A percentile compares a stretch with the other conserved stretches of the same genome.
These are phyloP conservation scores for Cubamyces sp. DNA, from an alignment of 768 basidiomycete species.

Conservation along the genomic window DNA sequence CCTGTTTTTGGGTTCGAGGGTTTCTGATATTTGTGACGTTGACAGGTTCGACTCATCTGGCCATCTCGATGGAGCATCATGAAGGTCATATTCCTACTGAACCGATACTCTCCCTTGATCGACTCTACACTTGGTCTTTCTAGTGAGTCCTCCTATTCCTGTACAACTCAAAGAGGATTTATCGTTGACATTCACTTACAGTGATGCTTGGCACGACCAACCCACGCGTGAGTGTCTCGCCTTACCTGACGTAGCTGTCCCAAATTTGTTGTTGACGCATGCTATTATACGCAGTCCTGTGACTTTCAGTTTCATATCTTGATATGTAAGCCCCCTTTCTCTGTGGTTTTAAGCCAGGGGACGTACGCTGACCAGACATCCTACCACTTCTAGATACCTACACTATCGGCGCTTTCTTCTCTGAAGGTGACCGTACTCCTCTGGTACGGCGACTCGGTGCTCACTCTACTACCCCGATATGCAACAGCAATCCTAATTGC, in stretches of 20 bases:
- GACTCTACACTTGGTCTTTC: background rate
- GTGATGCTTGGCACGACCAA: background rate
- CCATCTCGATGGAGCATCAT: constrained; percentile 8
- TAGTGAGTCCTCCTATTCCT: background rate
- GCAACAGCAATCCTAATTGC: constrained; percentile 1
- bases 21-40: background rate
- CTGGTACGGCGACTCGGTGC: background rate
- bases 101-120: constrained; percentile 13
- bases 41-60: constrained; percentile 9
- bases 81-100: constrained; percentile 3
- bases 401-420: background rate
- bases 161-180: too few species aligned
- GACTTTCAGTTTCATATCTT: background rate
- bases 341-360: too few species aligned
- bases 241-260: background rate
- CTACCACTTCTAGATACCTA: background rate
- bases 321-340: background rate
- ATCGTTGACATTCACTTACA: background rate
- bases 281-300: background rate
- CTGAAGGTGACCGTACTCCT: background rate
- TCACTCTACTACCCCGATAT: too few species aligned
- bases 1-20: background rate
- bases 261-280: background rate
- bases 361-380: too few species aligned
- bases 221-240: background rate